Evolutionary conservation across 2,329 filamentous ascomycete species (phyloP).

Genomic region (Colletotrichum higginsianum): DNA sequence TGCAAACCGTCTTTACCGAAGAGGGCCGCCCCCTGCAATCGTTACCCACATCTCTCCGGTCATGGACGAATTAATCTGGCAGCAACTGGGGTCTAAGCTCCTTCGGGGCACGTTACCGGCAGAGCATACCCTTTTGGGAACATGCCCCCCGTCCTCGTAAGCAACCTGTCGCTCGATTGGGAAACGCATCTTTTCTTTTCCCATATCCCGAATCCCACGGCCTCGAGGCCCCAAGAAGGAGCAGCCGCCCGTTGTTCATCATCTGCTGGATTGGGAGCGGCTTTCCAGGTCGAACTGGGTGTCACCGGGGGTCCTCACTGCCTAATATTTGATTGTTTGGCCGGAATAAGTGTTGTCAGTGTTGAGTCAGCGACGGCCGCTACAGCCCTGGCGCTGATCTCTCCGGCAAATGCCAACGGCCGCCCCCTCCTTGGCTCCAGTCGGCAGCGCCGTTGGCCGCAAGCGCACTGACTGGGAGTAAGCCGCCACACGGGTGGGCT

Average conservation of each 20-base stretch:
- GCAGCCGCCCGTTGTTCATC: slow-evolving; percentile 13
- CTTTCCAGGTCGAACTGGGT: slow-evolving; percentile 9
- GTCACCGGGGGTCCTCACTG: slow-evolving; percentile 10
- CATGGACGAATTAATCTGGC: slow-evolving; percentile 35
- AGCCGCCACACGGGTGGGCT: slow-evolving; percentile 35
- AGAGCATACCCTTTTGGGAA: slow-evolving; percentile 54
- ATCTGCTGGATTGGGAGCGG: slow-evolving; percentile 23
- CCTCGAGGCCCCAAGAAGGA: slow-evolving; percentile 23
- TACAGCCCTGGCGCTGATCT: slow-evolving; percentile 35
- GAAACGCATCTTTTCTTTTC: slow-evolving; percentile 46
- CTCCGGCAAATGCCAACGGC: slow-evolving; percentile 31
- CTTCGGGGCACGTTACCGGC: slow-evolving; percentile 55
- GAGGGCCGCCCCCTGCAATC: slow-evolving; percentile 41
- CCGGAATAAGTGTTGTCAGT: slow-evolving; percentile 32
- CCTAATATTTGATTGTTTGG: slow-evolving; percentile 28
- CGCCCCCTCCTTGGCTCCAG: slow-evolving; percentile 15
- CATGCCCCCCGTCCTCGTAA: slow-evolving; percentile 54
- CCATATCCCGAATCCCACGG: slow-evolving; percentile 27
- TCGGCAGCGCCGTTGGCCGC: slow-evolving; percentile 38
- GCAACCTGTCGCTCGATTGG: slow-evolving; percentile 54
- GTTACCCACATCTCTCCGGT: slow-evolving; percentile 32
- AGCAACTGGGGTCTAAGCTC: slow-evolving; percentile 48
- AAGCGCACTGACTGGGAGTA: slow-evolving; percentile 36
- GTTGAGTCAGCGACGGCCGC: slow-evolving; percentile 38
- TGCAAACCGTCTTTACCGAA: slow-evolving; percentile 47